A percentile compares a stretch with the other conserved stretches of the same genome.
Evolutionary conservation across 2,329 filamentous ascomycete genomes (phyloP).

Genomic region (Lachnellula subtilissima): DNA sequence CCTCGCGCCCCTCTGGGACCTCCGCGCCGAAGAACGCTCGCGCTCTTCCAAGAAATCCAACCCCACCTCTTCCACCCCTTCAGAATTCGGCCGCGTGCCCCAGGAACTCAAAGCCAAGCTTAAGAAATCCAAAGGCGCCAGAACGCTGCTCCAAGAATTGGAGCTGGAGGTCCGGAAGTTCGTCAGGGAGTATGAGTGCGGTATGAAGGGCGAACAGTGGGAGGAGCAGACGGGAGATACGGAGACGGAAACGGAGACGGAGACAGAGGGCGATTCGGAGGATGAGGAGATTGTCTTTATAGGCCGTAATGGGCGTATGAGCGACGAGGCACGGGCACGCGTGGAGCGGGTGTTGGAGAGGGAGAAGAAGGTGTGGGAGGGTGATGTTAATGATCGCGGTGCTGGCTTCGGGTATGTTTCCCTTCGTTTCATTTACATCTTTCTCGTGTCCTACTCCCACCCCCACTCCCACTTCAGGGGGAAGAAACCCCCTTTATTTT

Average conservation of each 20-base stretch:
- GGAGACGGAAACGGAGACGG: conserved; percentile 32
- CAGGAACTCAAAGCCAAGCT: conserved; percentile 74
- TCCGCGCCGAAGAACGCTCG: conserved; percentile 47
- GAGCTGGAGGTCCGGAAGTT: conserved; percentile 81
- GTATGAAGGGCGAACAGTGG: conserved; percentile 54
- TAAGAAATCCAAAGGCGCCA: conserved; percentile 74
- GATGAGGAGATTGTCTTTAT: conserved; percentile 94
- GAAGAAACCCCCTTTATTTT: background rate
- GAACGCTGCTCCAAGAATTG: conserved; percentile 73
- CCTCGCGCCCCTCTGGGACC: conserved; percentile 80
- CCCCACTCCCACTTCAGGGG: background rate
- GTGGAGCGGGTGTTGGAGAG: conserved; percentile 49
- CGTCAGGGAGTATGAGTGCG: conserved; percentile 55
- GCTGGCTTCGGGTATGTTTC: conserved; percentile 69
- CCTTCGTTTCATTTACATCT: conserved; percentile 15
- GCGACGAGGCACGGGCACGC: conserved; percentile 45
- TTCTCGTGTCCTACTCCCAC: background rate
- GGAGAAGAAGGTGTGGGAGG: conserved; percentile 76
- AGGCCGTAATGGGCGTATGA: conserved; percentile 60
- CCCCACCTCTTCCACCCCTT: background rate
- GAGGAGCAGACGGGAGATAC: conserved; percentile 38
- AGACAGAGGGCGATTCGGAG: conserved; percentile 46
- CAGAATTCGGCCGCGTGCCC: conserved; percentile 57
- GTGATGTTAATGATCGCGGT: conserved; percentile 66
- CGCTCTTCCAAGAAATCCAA: conserved; percentile 12